A percentile compares a stretch with the other conserved stretches of the same genome.
Conservation (phyloP, 2,329 filamentous ascomycete genomes). For the Sporothrix humicola region DNA sequence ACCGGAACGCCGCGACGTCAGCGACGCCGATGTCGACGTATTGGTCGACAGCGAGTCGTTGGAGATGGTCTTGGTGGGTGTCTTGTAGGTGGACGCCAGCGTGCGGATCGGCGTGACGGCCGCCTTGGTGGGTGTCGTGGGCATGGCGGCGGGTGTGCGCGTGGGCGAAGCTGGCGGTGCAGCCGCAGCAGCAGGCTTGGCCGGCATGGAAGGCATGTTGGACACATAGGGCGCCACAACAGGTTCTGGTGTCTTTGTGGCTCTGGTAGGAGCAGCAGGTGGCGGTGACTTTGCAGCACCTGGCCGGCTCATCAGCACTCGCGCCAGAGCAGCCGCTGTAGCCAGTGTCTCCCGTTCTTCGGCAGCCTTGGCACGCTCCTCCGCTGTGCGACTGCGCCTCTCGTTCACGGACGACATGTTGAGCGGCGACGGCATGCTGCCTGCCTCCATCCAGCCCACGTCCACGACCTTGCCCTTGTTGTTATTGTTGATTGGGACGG, state of each 20-base stretch:
- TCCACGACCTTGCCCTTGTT: constrained; percentile 31
- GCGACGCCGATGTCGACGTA: not conserved
- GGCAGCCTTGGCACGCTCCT: not conserved
- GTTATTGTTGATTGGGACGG: constrained; percentile 22
- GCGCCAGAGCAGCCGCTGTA: constrained; percentile 29
- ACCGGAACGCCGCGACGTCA: constrained; percentile 24
- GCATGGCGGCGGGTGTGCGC: not conserved
- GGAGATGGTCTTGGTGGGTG: constrained; percentile 24
- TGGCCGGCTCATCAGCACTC: constrained; percentile 10
- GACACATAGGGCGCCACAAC: not conserved
- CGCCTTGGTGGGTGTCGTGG: constrained; percentile 18
- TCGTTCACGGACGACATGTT: not conserved
- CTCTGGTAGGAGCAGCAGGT: not conserved
- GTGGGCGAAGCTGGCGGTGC: not conserved
- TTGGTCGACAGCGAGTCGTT: constrained; percentile 29
- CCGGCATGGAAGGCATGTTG: not conserved
- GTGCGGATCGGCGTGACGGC: not conserved
- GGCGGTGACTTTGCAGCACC: not conserved
- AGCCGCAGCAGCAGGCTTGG: not conserved
- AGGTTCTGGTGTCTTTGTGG: not conserved
- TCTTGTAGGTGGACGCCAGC: constrained; percentile 15
- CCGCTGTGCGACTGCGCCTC: not conserved
- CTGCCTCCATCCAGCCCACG: constrained; percentile 22
- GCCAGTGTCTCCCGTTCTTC: constrained; percentile 25
- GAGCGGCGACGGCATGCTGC: constrained; percentile 25